Conservation (phyloP, 148 eudicot genomes). For the Silene uniflora region DNA sequence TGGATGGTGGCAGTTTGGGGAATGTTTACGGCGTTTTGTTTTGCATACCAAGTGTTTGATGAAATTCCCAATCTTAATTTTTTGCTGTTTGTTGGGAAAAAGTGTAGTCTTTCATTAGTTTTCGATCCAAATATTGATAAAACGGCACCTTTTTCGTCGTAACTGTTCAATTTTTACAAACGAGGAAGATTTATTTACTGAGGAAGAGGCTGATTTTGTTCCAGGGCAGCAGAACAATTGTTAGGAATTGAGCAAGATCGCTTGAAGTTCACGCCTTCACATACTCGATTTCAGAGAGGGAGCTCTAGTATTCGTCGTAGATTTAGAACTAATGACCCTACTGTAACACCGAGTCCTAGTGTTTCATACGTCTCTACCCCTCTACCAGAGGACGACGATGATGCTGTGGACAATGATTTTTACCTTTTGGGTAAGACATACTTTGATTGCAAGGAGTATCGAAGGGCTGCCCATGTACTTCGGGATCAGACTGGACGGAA, state of each 20-base stretch:
- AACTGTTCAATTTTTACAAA: not conserved
- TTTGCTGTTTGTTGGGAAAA: not conserved
- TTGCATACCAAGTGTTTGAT: slow-evolving; percentile 33
- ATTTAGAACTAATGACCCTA: slow-evolving; percentile 51
- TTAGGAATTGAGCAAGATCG: slow-evolving; percentile 97
- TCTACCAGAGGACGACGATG: slow-evolving; percentile 56
- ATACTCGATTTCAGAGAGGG: slow-evolving; percentile 88
- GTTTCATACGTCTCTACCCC: slow-evolving; percentile 61
- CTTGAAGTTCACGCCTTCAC: slow-evolving; percentile 76
- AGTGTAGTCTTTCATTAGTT: not conserved
- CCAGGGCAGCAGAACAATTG: slow-evolving; percentile 93
- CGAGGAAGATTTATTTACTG: not conserved
- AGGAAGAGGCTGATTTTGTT: slow-evolving; percentile 5
- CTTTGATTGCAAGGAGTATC: slow-evolving; percentile 85
- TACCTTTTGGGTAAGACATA: slow-evolving; percentile 85
- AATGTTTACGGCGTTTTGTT: not conserved
- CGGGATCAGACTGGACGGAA: slow-evolving; percentile 76
- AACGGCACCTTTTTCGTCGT: too few relatives aligned
- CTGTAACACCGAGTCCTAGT: slow-evolving; percentile 68
- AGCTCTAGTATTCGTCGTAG: slow-evolving; percentile 86
- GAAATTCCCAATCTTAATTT: slow-evolving; percentile 2
- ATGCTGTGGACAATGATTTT: slow-evolving; percentile 63
- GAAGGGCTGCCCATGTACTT: slow-evolving; percentile 90
- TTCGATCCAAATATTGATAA: not conserved
- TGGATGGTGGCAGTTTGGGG: not conserved